Evolutionary conservation across 73 alveolate species (phyloP).

Genomic region (Tetrahymena malaccensis): DNA sequence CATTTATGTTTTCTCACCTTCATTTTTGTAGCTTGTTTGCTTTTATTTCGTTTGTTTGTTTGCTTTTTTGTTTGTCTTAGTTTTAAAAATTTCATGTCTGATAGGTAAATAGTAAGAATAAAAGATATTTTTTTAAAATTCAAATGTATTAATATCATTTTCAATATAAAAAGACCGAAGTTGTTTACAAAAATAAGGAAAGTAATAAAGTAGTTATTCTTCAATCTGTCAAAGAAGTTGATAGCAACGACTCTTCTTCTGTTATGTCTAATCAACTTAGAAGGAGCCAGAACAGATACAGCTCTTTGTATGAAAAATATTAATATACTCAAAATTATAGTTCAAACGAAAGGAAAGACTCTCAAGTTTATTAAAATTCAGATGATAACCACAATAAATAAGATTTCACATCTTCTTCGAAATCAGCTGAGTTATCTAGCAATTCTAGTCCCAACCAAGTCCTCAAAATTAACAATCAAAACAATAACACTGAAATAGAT

Average conservation of each 20-base stretch:
- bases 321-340: neutral
- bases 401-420: neutral
- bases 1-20: neutral
- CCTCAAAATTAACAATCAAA: neutral
- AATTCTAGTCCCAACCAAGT: neutral
- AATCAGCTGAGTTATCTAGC: neutral
- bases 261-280: neutral
- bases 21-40: neutral
- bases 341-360: neutral
- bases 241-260: neutral
- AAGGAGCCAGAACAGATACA: neutral
- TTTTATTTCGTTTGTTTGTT: neutral
- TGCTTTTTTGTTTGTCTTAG: neutral
- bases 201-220: neutral
- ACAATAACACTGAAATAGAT: neutral
- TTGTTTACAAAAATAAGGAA: neutral
- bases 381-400: neutral
- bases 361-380: neutral
- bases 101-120: neutral
- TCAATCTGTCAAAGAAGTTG: neutral
- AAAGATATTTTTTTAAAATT: too few relatives aligned
- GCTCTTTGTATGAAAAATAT: neutral
- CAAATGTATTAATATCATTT: too few relatives aligned
- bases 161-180: neutral
- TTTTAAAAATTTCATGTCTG: neutral